Evolutionary conservation across 495 filamentous ascomycete genomes (phyloP), one percentile per base, ranked within the genome.

Genomic region (Xylaria longipes): DNA sequence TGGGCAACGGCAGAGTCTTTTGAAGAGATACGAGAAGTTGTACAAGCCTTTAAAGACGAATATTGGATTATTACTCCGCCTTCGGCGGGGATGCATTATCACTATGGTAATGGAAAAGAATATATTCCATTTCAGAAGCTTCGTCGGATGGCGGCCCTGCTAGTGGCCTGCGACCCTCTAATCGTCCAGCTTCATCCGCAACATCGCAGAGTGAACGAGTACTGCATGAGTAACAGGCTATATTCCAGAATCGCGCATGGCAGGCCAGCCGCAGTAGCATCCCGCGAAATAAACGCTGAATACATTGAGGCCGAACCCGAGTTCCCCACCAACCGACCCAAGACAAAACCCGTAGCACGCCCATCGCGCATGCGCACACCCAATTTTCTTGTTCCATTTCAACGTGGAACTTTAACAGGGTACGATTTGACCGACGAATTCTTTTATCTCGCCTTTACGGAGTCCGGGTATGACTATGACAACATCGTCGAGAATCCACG

Each of bases 181-280:
- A 7, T 77, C 5, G 74, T 65, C 12, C 75, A 77, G n/a, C 52
- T 35, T 5, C 73, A 75, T 12, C 73, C 75, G 11, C 6, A 1
- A 17, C 67, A 74, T 9, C 65, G 75, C 9, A 35, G 50, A 12
- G 20, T 54, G 3, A 67, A 74, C 29, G 5, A 1, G 0, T 71
- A 15, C 7, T 71, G 66, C 17, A 2, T 57, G 2, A 73, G 73
- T 15, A 52, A 27, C 5, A 68, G 75, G 7, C 11, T 74, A 12
- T 72, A 71, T 29, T 68, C 73, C 3, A 69, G 29, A 1, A 22
- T 74, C 22, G 67, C 29, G 2, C 56, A 31, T n/a, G 54, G 61
- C 17, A 50, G 14, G 5, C n/a, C 52, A 0, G 68, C 68, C 0
- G 45, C 22, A 43, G 25, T 12, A 5, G 22, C 33, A 35, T 33